Conservation (phyloP, 129 eudicot genomes). For the Artemisia annua region DNA sequence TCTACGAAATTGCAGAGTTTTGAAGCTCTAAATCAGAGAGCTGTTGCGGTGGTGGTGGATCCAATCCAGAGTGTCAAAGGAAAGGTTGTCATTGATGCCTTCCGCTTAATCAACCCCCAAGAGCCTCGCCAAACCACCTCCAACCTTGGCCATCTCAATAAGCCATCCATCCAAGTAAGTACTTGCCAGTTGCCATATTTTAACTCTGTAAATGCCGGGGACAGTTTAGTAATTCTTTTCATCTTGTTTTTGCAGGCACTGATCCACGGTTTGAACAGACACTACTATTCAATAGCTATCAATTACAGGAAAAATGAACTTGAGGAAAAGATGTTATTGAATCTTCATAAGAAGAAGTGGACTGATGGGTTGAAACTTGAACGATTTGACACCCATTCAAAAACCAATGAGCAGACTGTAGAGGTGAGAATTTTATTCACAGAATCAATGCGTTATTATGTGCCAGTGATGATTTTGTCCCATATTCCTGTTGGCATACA, state of each 20-base stretch:
- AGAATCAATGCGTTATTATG: neutral
- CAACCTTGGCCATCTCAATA: conserved; percentile 93
- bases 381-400: conserved; percentile 81
- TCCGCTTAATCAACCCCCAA: conserved; percentile 91
- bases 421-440: conserved; percentile 45
- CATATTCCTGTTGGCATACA: neutral
- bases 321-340: conserved; percentile 89
- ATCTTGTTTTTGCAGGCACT: conserved; percentile 55
- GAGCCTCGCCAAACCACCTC: conserved; percentile 97
- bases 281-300: conserved; percentile 88
- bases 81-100: conserved; percentile 94
- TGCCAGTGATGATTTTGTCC: neutral
- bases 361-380: conserved; percentile 93
- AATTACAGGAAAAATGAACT: conserved; percentile 92
- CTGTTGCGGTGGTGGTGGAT: conserved; percentile 96
- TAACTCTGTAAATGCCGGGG: neutral
- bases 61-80: conserved; percentile 98
- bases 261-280: conserved; percentile 93
- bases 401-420: conserved; percentile 88
- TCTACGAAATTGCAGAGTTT: conserved; percentile 55
- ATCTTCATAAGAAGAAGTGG: conserved; percentile 96
- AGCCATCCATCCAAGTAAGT: conserved; percentile 89
- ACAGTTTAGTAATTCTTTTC: conserved; percentile 5
- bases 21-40: conserved; percentile 93
- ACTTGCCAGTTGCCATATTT: neutral